Conservation (phyloP, 495 filamentous ascomycete species). For the Apiosordaria backusii region DNA sequence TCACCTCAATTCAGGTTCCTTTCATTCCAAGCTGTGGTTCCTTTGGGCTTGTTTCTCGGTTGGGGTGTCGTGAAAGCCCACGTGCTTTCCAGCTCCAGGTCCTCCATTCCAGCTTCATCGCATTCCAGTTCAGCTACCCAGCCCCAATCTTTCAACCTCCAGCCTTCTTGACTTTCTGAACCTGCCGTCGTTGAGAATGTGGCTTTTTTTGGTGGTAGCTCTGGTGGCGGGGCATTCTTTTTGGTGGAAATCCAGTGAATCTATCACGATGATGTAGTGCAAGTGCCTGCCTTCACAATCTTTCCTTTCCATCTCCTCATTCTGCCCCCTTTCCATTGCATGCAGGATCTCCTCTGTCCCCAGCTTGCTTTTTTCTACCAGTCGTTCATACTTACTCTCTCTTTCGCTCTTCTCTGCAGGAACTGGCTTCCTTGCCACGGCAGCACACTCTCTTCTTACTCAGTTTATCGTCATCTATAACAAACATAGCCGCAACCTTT, state of each 20-base stretch:
- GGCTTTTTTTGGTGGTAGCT: constrained; percentile 1
- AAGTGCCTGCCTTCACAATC: background rate
- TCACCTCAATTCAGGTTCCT: background rate
- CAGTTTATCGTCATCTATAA: too few species aligned
- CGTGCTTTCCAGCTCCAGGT: background rate
- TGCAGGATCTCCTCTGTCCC: too few species aligned
- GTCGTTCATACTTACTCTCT: too few species aligned
- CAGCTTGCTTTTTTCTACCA: too few species aligned
- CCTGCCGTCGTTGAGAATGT: background rate
- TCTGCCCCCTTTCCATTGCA: background rate
- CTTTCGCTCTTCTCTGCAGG: too few species aligned
- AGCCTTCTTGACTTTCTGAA: background rate
- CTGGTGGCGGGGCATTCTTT: constrained; percentile 15
- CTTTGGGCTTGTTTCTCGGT: background rate
- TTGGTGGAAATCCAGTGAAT: background rate
- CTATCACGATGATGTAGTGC: background rate
- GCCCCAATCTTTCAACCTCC: background rate
- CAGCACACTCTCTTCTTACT: too few species aligned
- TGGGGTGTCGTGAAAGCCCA: background rate
- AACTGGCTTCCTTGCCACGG: too few species aligned
- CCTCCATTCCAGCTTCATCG: background rate
- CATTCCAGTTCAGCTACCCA: constrained; percentile 2
- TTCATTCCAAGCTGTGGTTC: background rate
- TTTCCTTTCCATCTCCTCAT: background rate
- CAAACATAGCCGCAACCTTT: too few species aligned